Evolutionary conservation across 2,329 filamentous ascomycete species (phyloP).

Genomic region (Diplodia scrobiculata): DNA sequence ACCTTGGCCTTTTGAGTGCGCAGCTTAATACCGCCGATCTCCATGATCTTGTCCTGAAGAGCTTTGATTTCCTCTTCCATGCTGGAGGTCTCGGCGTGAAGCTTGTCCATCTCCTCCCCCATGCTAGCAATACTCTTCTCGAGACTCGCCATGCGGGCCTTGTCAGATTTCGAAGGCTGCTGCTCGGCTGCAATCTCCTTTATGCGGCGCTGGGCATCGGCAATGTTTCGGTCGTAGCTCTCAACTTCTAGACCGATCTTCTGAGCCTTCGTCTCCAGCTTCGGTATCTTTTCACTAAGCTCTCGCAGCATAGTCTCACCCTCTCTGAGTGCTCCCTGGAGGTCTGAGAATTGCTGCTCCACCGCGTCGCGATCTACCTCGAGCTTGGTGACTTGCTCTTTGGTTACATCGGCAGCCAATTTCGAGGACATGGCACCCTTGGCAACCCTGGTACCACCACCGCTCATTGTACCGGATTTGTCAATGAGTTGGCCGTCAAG

Average conservation of each 20-base stretch:
- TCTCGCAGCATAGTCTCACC: conserved; percentile 73
- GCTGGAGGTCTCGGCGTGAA: conserved; percentile 81
- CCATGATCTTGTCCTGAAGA: conserved; percentile 96
- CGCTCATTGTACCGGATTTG: conserved; percentile 98
- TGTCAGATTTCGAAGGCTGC: conserved; percentile 77
- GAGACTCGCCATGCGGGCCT: conserved; percentile 69
- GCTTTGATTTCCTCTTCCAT: conserved; percentile 91
- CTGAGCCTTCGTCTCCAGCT: conserved; percentile 85
- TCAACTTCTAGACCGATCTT: conserved; percentile 88
- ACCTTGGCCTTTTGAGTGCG: conserved; percentile 88
- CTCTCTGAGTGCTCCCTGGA: conserved; percentile 81
- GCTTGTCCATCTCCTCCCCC: conserved; percentile 74
- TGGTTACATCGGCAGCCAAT: conserved; percentile 79
- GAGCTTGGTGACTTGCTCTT: conserved; percentile 84
- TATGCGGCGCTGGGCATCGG: conserved; percentile 79
- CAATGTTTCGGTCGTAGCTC: conserved; percentile 77
- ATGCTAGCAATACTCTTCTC: conserved; percentile 76
- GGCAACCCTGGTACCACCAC: conserved; percentile 87
- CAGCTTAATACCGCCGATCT: conserved; percentile 90
- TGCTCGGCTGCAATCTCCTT: conserved; percentile 82
- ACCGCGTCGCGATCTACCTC: conserved; percentile 83
- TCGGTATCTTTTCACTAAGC: conserved; percentile 75
- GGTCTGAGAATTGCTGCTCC: conserved; percentile 78
- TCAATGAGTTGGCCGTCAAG: conserved; percentile 94
- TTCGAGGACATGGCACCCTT: conserved; percentile 97